Percentiles rank a stretch among this genome's conserved stretches.
phyloP scores from a whole-genome alignment of 176 grass and related monocot species.

The Carex myosuroides region DNA sequence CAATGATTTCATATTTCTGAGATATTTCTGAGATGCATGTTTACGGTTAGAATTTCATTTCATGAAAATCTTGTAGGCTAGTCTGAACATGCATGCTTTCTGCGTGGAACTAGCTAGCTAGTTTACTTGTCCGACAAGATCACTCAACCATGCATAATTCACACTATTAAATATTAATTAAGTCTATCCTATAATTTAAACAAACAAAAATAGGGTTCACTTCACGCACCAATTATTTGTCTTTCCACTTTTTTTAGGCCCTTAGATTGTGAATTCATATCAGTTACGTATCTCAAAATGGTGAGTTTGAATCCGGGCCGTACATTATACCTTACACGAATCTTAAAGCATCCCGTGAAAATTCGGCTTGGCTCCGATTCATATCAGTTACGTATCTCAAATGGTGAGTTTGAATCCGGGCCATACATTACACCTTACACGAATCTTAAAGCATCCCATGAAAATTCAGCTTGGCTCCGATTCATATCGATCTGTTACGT shows the following conservation, averaged over 20 bases:
- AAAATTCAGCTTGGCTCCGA: no score
- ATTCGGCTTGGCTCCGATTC: no score
- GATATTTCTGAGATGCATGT: not conserved
- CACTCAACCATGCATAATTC: not conserved
- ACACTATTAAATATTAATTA: not conserved
- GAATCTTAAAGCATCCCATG: no score
- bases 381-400: no score
- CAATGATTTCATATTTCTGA: not conserved
- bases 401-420: no score
- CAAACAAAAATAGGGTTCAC: not conserved
- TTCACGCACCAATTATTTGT: not conserved
- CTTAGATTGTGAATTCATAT: no score
- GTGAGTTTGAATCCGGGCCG: no score
- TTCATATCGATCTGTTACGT: no score
- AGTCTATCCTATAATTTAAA: not conserved
- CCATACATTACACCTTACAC: no score
- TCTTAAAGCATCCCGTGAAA: no score
- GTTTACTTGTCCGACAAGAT: constrained; percentile 18
- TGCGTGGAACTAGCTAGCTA: not conserved
- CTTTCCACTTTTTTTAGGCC: not conserved
- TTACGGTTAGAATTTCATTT: not conserved
- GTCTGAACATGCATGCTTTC: not conserved
- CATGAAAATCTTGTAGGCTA: not conserved
- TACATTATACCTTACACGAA: no score
- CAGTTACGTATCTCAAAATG: no score